These are phyloP conservation scores for Magnolia changhungtana DNA, from an alignment of 164 flowering plant species.

Conservation along the genomic window DNA sequence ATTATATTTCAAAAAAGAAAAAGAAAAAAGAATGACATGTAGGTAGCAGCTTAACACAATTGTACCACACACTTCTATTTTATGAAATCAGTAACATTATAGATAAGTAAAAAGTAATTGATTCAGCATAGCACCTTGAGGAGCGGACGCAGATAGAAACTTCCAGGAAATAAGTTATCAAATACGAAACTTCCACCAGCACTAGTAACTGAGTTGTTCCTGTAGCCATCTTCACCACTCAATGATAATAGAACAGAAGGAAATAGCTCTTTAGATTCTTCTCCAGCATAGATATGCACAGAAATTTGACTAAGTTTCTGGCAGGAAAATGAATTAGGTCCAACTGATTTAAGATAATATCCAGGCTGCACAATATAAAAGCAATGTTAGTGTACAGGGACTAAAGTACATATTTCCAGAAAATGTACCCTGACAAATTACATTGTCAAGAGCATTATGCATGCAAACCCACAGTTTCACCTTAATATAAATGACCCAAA, in stretches of 20 bases:
- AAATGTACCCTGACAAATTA: neutral
- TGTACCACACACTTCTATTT: neutral
- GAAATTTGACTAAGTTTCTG: conserved; percentile 93
- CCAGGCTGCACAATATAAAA: conserved; percentile 67
- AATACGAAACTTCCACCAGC: conserved; percentile 74
- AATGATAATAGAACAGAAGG: conserved; percentile 85
- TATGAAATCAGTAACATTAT: neutral
- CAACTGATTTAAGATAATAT: conserved; percentile 71
- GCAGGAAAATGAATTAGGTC: conserved; percentile 75
- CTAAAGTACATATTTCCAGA: neutral
- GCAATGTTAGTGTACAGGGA: conserved; percentile 14
- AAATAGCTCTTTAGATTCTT: conserved; percentile 55
- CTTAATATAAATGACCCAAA: neutral
- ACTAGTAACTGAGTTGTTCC: conserved; percentile 78
- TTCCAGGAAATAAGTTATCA: conserved; percentile 87
- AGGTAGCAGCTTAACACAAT: neutral
- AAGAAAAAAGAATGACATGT: neutral
- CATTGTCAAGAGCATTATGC: neutral
- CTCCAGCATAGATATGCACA: conserved; percentile 54
- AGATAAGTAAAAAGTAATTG: neutral
- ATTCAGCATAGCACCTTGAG: conserved; percentile 58
- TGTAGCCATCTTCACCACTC: conserved; percentile 96
- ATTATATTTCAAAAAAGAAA: no score
- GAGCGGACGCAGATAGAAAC: conserved; percentile 89
- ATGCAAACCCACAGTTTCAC: neutral